Conservation (phyloP, 106 monocot species). For the Hemerocallis citrina region DNA sequence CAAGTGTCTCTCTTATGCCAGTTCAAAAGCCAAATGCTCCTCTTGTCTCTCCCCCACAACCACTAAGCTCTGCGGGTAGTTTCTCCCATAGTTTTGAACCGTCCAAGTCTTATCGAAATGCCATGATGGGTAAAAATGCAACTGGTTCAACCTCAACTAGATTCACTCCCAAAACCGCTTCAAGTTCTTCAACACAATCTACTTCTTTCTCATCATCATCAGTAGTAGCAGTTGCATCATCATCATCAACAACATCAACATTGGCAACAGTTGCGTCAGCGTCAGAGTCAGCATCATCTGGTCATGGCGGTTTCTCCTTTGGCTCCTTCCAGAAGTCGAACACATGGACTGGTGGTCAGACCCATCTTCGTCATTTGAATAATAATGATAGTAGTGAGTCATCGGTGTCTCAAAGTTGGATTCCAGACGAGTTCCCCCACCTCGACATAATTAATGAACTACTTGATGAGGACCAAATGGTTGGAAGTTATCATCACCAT, state of each 20-base stretch:
- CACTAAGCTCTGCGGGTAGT: conserved; percentile 49
- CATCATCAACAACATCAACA: neutral
- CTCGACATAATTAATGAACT: conserved; percentile 90
- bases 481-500: conserved; percentile 7
- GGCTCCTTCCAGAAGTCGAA: no score
- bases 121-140: conserved; percentile 57
- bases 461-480: conserved; percentile 61
- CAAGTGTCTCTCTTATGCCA: conserved; percentile 65
- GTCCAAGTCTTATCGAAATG: conserved; percentile 84
- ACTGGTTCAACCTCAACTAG: conserved; percentile 12
- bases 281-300: no score
- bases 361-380: no score
- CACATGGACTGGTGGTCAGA: no score
- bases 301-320: no score
- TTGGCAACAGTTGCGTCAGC: no score
- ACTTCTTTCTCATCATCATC: no score
- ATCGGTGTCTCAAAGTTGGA: conserved; percentile 13
- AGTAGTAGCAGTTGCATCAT: no score
- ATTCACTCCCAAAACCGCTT: neutral
- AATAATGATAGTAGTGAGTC: no score
- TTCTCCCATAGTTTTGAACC: conserved; percentile 37
- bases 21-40: conserved; percentile 33
- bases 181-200: conserved; percentile 11
- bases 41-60: conserved; percentile 20
- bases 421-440: conserved; percentile 80